Evolutionary conservation across 352 stramenopile species (phyloP), one percentile per base, ranked within the genome.

Genomic region (Phytophthora cryptogea): DNA sequence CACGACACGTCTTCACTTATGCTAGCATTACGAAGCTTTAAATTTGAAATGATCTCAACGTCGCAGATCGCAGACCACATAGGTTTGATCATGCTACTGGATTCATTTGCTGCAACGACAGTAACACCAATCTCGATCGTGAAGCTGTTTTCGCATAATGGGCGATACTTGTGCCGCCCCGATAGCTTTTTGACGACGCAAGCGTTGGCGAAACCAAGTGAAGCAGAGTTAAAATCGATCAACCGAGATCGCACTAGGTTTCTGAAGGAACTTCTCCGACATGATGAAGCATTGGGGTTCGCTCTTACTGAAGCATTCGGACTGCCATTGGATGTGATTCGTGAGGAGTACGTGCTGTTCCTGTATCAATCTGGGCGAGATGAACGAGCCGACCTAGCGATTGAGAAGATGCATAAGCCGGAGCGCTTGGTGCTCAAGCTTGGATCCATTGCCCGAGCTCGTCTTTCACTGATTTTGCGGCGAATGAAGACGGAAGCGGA

Each of bases 321-420:
- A 16, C 43, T 93, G 20, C 78, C 82, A n/a, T 70, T 88, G 10
- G 80, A 93, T 17, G 65, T 80, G 26, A 86, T 95, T 56, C 81
- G 81, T 23, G 80, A 92, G 76, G 83, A 91, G 50, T 78, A 93
- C 33, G 78, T 91, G 17, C 32, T 95, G 26, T 92, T 90, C 46
- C 66, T 95, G 56, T 95, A 93, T 54, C 80, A 92, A 33, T 84
- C 63, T 5, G 86, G 86, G 2, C 67, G 75, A n/a, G 83, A 95
- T 41, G 76, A 88, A 42, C 56, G 72, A 4, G 86, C 82, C 0
- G 86, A 95, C 47, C 57, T 82, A 41, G 78, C 75, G n/a, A 72
- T 93, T 36, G 82, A 92, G 39, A 88, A 88, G 16, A 81, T 93
- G 68, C 74, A 84, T 28, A 70, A 75, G 8, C 80, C 83, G 4